Conservation (phyloP, 164 flowering plant species). For the Umbellularia californica region DNA sequence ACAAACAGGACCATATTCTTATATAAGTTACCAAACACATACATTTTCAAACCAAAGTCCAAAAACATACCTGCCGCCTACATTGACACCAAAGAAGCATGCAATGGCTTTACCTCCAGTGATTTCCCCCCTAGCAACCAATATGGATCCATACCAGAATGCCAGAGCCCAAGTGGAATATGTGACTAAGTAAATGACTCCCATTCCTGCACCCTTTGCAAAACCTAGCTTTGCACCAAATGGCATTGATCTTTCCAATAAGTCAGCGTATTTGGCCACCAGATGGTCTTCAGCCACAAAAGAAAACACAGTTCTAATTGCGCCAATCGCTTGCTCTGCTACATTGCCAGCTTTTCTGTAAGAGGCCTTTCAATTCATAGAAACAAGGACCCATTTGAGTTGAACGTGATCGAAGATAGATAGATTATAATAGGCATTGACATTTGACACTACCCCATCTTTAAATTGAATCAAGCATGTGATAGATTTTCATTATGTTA, state of each 20-base stretch:
- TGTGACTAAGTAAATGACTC: constrained; percentile 65
- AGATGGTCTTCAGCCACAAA: constrained; percentile 62
- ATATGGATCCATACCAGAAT: constrained; percentile 71
- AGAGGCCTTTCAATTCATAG: constrained; percentile 28
- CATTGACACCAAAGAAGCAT: constrained; percentile 81
- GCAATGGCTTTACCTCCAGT: constrained; percentile 68
- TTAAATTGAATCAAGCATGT: too few species aligned
- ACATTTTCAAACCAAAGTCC: background rate
- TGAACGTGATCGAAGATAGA: too few species aligned
- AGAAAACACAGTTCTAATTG: constrained; percentile 66
- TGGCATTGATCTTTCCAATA: constrained; percentile 41
- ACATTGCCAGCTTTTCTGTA: constrained; percentile 61
- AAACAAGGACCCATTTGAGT: background rate
- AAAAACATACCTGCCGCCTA: constrained; percentile 59
- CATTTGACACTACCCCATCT: too few species aligned
- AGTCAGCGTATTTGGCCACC: constrained; percentile 36
- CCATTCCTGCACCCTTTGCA: constrained; percentile 79
- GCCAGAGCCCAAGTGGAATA: constrained; percentile 84
- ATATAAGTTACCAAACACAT: too few species aligned
- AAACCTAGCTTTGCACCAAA: constrained; percentile 59
- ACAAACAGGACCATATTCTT: too few species aligned
- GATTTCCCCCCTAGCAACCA: constrained; percentile 48
- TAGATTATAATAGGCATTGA: too few species aligned
- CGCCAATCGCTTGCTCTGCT: constrained; percentile 64
- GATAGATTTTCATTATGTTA: too few species aligned